Conservation (phyloP, 139 green algal species). For the Micractinium conductrix region DNA sequence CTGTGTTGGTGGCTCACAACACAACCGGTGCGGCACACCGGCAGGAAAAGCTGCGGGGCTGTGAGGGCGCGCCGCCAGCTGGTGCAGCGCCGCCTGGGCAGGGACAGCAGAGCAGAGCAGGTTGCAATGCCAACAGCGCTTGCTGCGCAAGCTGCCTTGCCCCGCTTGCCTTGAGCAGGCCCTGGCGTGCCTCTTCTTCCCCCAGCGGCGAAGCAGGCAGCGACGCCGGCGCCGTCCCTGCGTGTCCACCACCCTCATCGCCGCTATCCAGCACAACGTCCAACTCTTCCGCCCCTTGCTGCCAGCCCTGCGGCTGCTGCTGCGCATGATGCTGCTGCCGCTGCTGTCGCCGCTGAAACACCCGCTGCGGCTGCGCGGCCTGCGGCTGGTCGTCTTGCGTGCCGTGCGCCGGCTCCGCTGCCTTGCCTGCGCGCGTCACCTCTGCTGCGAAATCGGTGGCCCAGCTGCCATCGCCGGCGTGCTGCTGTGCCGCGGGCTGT, state of each 20-base stretch:
- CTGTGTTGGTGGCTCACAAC: neutral
- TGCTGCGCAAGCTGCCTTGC: no score
- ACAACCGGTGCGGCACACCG: neutral
- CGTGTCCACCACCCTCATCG: neutral
- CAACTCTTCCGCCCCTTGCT: neutral
- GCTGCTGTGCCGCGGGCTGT: neutral
- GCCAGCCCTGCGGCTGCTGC: neutral
- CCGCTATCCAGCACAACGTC: neutral
- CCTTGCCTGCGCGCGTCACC: neutral
- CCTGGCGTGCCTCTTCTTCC: slow-evolving; percentile 10
- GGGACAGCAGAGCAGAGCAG: no score
- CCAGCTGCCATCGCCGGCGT: neutral
- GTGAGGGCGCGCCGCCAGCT: neutral
- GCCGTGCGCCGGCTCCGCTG: no score
- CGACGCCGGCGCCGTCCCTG: neutral
- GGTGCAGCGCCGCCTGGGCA: neutral
- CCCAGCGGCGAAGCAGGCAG: neutral
- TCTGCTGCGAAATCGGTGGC: neutral
- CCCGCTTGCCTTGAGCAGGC: slow-evolving; percentile 16
- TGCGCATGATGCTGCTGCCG: neutral
- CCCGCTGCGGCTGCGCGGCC: neutral
- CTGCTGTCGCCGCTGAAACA: no score
- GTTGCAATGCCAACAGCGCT: neutral
- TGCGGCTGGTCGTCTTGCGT: no score
- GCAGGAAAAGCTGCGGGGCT: neutral